These are phyloP conservation scores for Patellifolia procumbens DNA, from an alignment of 179 eudicot species.

Conservation along the genomic window DNA sequence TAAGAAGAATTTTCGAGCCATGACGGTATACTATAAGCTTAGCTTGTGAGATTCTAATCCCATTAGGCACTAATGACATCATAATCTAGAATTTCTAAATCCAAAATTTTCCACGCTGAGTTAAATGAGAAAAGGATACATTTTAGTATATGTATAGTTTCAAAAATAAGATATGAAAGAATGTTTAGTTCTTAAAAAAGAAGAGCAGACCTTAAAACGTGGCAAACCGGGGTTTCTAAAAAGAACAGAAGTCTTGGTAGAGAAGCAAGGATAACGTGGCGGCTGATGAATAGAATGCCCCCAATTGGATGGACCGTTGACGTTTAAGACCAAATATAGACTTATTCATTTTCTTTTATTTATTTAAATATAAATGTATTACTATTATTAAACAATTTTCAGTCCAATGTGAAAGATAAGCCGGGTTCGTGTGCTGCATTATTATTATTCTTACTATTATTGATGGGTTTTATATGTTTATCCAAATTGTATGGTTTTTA, in stretches of 20 bases:
- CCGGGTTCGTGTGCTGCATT: neutral
- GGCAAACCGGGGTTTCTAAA: conserved; percentile 4
- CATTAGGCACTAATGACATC: no score
- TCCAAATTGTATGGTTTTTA: neutral
- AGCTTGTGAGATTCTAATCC: no score
- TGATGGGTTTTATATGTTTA: neutral
- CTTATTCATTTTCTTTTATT: neutral
- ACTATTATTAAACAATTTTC: no score
- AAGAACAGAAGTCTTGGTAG: neutral
- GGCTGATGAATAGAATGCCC: conserved; percentile 11
- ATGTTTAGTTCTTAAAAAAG: neutral
- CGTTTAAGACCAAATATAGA: neutral
- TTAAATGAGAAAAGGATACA: no score
- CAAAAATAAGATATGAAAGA: no score
- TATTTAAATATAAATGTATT: no score
- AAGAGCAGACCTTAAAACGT: neutral
- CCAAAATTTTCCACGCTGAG: no score
- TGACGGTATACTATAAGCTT: no score
- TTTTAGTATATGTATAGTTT: no score
- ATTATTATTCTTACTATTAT: neutral
- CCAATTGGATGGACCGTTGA: conserved; percentile 23
- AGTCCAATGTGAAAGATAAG: conserved; percentile 12
- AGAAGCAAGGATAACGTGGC: conserved; percentile 33
- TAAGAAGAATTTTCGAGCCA: no score
- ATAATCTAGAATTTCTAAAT: no score